A percentile compares a stretch with the other conserved stretches of the same genome.
These are phyloP conservation scores for Acer negundo DNA, from an alignment of 345 rosid species.

Conservation along the genomic window DNA sequence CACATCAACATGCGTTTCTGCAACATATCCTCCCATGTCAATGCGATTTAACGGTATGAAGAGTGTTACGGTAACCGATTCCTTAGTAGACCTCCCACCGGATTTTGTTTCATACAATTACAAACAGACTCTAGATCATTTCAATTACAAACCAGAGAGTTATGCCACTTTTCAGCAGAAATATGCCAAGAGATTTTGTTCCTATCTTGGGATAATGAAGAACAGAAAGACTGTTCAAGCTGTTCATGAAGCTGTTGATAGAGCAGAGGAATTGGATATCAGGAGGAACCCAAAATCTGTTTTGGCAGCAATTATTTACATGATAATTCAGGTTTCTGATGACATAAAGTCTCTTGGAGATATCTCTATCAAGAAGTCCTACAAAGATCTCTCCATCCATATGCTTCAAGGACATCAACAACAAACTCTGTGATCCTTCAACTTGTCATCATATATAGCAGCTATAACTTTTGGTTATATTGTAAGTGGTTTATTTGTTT, in stretches of 20 bases:
- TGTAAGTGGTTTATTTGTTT: too few species aligned
- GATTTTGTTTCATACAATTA: conserved; percentile 23
- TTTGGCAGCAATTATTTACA: conserved; percentile 22
- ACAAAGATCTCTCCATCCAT: conserved; percentile 34
- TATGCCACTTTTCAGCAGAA: conserved; percentile 33
- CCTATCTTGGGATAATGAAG: conserved; percentile 19
- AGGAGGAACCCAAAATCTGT: conserved; percentile 26
- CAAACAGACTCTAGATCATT: conserved; percentile 32
- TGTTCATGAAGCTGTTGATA: conserved; percentile 23
- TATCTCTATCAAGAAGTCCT: conserved; percentile 30
- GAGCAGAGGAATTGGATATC: conserved; percentile 19
- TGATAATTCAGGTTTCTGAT: conserved; percentile 24
- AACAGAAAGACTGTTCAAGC: conserved; percentile 10
- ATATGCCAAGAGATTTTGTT: conserved; percentile 24
- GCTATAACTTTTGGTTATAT: neutral
- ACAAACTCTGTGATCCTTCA: conserved; percentile 1
- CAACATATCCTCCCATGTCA: conserved; percentile 20
- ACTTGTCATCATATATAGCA: too few species aligned
- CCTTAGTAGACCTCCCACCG: conserved; percentile 8
- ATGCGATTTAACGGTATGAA: neutral
- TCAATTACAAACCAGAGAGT: conserved; percentile 35
- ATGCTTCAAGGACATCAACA: conserved; percentile 19
- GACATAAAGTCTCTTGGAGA: conserved; percentile 26
- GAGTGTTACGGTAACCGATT: neutral
- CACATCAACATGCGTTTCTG: neutral